These are phyloP conservation scores for Mycena capillaripes DNA, from an alignment of 768 basidiomycete species.

Conservation along the genomic window DNA sequence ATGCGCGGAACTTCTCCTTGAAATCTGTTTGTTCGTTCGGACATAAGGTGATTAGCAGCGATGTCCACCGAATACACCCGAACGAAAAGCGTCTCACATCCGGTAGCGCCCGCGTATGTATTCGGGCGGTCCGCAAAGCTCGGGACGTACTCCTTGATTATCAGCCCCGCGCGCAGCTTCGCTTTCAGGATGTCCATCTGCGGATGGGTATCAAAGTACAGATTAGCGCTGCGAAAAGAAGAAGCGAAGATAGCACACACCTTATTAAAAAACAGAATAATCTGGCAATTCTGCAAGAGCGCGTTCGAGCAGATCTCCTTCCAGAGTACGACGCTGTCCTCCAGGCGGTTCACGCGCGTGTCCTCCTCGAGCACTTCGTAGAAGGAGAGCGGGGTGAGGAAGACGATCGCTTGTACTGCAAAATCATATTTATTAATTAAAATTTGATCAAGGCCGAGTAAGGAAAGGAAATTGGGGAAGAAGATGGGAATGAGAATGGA, in stretches of 20 bases:
- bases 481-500: no score
- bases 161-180: constrained; percentile 69
- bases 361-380: constrained; percentile 83
- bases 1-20: constrained; percentile 74
- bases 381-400: constrained; percentile 84
- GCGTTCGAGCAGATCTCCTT: constrained; percentile 75
- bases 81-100: constrained; percentile 61
- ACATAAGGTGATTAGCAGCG: neutral
- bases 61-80: neutral
- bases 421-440: no score
- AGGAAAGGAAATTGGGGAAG: neutral
- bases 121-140: constrained; percentile 73
- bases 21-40: no score
- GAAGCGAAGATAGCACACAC: constrained; percentile 43
- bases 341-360: constrained; percentile 73
- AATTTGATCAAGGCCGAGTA: no score
- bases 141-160: constrained; percentile 71
- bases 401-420: constrained; percentile 82
- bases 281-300: constrained; percentile 69
- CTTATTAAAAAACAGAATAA: constrained; percentile 88
- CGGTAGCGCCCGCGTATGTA: constrained; percentile 69
- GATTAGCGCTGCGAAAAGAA: neutral
- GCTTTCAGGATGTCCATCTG: constrained; percentile 71
- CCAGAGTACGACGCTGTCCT: constrained; percentile 84
- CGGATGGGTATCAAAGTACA: no score